These are phyloP conservation scores for Nannizziopsis arthrosporioides DNA, from an alignment of 2,329 filamentous ascomycete species.

Conservation along the genomic window DNA sequence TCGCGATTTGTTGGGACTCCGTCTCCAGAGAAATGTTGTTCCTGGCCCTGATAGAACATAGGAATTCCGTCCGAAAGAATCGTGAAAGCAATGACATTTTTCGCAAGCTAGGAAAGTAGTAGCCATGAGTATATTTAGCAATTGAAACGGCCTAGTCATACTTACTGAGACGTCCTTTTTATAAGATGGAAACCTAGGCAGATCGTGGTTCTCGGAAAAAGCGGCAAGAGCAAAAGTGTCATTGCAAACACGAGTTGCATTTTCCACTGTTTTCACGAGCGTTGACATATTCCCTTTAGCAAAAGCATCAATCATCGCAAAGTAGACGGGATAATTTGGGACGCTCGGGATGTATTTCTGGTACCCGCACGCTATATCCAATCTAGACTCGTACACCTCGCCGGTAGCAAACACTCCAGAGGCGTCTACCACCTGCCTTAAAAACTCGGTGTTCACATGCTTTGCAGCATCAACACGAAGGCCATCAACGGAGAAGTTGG, in stretches of 20 bases:
- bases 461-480: constrained; percentile 42
- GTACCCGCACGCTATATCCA: constrained; percentile 31
- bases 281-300: constrained; percentile 22
- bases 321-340: constrained; percentile 36
- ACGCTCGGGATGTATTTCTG: constrained; percentile 36
- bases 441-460: constrained; percentile 36
- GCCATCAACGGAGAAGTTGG: constrained; percentile 48
- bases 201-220: constrained; percentile 52
- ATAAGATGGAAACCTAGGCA: constrained; percentile 42
- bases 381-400: constrained; percentile 34
- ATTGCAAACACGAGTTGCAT: constrained; percentile 24
- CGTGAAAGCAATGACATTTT: constrained; percentile 52
- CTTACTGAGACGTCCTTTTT: constrained; percentile 42
- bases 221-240: constrained; percentile 39
- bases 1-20: constrained; percentile 43
- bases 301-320: constrained; percentile 7
- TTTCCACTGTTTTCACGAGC: constrained; percentile 23
- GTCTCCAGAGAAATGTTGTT: constrained; percentile 48
- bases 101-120: constrained; percentile 27
- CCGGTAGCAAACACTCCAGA: constrained; percentile 38
- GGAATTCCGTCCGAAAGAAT: constrained; percentile 50
- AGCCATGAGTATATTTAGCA: not conserved
- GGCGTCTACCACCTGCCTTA: constrained; percentile 27
- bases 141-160: not conserved
- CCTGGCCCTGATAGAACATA: constrained; percentile 54